Conservation (phyloP, 768 basidiomycete species). For the Serendipita sp. region DNA sequence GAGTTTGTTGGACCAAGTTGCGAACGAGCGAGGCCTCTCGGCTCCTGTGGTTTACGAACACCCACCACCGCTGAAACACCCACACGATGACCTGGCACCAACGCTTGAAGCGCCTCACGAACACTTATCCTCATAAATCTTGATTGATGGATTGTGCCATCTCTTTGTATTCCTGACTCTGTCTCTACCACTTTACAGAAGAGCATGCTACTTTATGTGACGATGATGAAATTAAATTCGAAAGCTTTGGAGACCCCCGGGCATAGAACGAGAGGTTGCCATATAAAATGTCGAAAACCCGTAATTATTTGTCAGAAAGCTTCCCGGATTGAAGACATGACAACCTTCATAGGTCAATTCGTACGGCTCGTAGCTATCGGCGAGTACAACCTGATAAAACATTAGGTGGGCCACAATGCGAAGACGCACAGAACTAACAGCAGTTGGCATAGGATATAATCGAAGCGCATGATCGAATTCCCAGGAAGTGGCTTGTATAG, state of each 20-base stretch:
- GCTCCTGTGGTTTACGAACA: too few species aligned
- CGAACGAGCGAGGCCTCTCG: too few species aligned
- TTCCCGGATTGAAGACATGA: conserved; percentile 96
- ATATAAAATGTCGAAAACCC: conserved; percentile 70
- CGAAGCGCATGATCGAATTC: conserved; percentile 88
- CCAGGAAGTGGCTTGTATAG: conserved; percentile 72
- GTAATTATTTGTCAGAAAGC: conserved; percentile 68
- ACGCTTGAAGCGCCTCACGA: background rate
- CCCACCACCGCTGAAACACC: background rate
- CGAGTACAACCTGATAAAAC: conserved; percentile 57
- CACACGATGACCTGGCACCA: background rate
- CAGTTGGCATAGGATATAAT: conserved; percentile 84
- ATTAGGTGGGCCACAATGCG: background rate
- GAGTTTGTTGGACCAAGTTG: too few species aligned
- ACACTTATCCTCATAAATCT: background rate
- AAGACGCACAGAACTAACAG: conserved; percentile 35
- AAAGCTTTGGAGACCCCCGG: background rate
- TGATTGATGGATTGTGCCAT: background rate
- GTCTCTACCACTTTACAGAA: too few species aligned
- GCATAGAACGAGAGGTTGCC: conserved; percentile 1
- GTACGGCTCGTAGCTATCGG: conserved; percentile 92
- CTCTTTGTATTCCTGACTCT: too few species aligned
- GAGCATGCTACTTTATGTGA: background rate
- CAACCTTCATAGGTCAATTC: conserved; percentile 95
- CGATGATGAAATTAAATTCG: background rate